Base-by-base conservation (phyloP, 1,139 yeast genomes). In the Suhomyces panamericanus region DNA sequence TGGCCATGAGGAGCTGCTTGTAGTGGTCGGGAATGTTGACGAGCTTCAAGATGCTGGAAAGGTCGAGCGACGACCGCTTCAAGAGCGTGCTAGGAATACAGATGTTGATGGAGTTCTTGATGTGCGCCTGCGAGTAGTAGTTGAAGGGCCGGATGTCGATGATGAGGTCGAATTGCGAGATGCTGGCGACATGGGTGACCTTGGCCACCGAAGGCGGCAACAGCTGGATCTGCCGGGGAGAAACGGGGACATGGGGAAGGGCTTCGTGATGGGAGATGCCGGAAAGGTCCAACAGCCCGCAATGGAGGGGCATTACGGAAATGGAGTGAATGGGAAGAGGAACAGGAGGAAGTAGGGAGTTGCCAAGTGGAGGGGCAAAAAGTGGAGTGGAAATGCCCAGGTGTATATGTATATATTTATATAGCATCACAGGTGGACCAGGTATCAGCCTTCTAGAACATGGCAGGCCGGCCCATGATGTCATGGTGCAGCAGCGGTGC, bases 71-170 rank as follows among this genome's bases (percentile, higher is more conserved):
- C 31, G 59, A 58, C 40, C 78, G 53, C 47, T 70, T 72, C 30
- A 73, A 53, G 17, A 73, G 58, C 1, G 78, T 73, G 8, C 75
- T 63, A 8, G 78, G 78, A 11, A 73, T 56, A 52, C 75, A 71
- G 29, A 72, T 56, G 49, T 72, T 71, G 48, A 67, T 55, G 22
- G 77, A 55, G 17, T 55, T 50, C 13, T 46, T 52, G 17, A 73
- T 47, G 42, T 70, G 67, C 20, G 65, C 56, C 13, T 52, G 56
- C 10, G 64, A 57, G 49, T 60, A 73, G 32, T 59, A 51, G 51
- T 70, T 72, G 53, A 59, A 73, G 6, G 75, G 70, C 22, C 78
- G 56, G 20, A 64, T 62, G 51, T 73, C 78, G 36, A 72, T 55
- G n/a, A 70, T 55, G 8, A 69, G 41, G 38, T 54, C 58, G 34